These are phyloP conservation scores for Hura crepitans DNA, from an alignment of 441 rosid species.

Conservation along the genomic window DNA sequence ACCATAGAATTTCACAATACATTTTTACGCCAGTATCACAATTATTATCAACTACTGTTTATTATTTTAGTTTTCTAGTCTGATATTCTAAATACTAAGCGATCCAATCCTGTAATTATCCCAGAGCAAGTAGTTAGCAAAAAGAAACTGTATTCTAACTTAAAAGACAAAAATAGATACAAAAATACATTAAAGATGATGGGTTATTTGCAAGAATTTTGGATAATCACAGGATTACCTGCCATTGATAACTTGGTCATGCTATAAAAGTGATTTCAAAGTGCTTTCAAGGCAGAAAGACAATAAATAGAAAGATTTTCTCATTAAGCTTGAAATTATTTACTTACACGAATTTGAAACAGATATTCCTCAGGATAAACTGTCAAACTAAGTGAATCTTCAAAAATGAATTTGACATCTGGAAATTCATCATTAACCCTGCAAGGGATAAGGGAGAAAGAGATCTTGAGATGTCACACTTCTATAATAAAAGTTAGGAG, in stretches of 20 bases:
- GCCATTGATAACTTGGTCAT: background rate
- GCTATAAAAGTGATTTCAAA: background rate
- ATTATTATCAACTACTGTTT: no score
- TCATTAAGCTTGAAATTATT: background rate
- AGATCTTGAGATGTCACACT: constrained; percentile 1
- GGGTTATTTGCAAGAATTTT: background rate
- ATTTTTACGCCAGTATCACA: no score
- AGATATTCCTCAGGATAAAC: constrained; percentile 72
- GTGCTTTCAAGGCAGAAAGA: background rate
- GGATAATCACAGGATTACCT: background rate
- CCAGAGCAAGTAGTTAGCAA: background rate
- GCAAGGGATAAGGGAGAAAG: constrained; percentile 33
- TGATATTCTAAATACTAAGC: no score
- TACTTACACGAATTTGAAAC: constrained; percentile 59
- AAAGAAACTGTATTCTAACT: background rate
- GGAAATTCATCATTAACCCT: constrained; percentile 82
- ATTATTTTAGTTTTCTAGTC: no score
- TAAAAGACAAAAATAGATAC: background rate
- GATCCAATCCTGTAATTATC: no score
- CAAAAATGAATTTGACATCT: constrained; percentile 57
- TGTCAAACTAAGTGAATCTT: constrained; percentile 52
- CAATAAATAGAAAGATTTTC: constrained; percentile 8
- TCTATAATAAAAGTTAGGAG: background rate
- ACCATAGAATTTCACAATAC: no score
- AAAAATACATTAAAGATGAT: background rate